Evolutionary conservation across 1,139 yeast genomes (phyloP).

Genomic region (Ogataea hybrid): DNA sequence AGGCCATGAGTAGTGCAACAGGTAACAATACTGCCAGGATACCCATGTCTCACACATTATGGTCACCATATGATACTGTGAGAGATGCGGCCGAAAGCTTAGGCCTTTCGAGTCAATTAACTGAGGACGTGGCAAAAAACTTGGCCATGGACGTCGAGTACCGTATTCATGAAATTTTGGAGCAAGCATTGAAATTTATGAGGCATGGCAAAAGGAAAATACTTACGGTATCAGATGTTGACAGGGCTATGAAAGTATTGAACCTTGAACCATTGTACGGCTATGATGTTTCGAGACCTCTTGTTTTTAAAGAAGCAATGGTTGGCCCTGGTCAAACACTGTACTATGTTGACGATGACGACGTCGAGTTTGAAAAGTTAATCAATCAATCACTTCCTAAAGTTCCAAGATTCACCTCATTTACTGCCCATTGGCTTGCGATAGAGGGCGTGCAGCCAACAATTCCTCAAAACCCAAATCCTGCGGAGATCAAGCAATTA

Average conservation of each 20-base stretch:
- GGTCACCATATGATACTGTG: conserved; percentile 98
- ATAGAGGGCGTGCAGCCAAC: conserved; percentile 99
- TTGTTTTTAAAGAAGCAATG: conserved; percentile 75
- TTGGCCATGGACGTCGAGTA: conserved; percentile 99
- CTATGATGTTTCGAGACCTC: conserved; percentile 59
- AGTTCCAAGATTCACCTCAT: conserved; percentile 88
- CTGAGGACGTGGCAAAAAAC: conserved; percentile 92
- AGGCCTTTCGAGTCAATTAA: conserved; percentile 66
- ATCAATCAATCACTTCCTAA: conserved; percentile 94
- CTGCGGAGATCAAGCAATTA: conserved; percentile 64
- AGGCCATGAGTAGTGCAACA: conserved; percentile 5
- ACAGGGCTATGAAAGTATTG: conserved; percentile 75
- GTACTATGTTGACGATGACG: conserved; percentile 88
- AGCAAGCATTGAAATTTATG: conserved; percentile 95
- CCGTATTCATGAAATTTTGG: conserved; percentile 90
- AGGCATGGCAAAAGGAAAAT: conserved; percentile 87
- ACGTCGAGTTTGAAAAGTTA: conserved; percentile 89
- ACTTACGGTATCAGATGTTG: conserved; percentile 77
- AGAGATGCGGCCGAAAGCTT: conserved; percentile 93
- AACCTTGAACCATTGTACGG: conserved; percentile 89
- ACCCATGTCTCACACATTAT: conserved; percentile 72
- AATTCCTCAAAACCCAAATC: conserved; percentile 93
- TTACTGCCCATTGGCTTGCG: conserved; percentile 98
- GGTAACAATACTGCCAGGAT: conserved; percentile 19
- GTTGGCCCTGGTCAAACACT: conserved; percentile 94